Percentiles rank a stretch among this genome's conserved stretches.
Evolutionary conservation across 2,329 filamentous ascomycete species (phyloP).

Genomic region (Colletotrichum melonis): DNA sequence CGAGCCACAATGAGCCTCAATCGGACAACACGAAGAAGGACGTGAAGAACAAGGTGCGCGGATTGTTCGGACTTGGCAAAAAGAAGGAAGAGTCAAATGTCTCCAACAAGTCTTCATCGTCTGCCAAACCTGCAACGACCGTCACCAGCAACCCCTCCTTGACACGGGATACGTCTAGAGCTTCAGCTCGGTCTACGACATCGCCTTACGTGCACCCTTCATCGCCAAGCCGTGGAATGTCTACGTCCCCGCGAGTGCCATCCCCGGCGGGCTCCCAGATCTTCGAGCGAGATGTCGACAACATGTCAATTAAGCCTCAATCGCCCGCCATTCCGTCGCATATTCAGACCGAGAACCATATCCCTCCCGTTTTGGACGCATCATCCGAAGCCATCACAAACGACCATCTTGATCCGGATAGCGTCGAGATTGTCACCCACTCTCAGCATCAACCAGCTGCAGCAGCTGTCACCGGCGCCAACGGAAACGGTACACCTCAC

Average conservation of each 20-base stretch:
- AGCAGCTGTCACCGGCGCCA: constrained; percentile 69
- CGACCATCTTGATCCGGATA: constrained; percentile 83
- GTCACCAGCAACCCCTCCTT: constrained; percentile 44
- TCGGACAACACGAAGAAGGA: constrained; percentile 62
- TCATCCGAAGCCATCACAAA: constrained; percentile 94
- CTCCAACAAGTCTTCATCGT: constrained; percentile 45
- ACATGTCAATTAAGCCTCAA: constrained; percentile 75
- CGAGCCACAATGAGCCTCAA: constrained; percentile 41
- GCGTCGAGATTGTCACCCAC: constrained; percentile 93
- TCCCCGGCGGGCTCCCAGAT: constrained; percentile 86
- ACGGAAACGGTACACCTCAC: constrained; percentile 48
- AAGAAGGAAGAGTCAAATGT: constrained; percentile 63
- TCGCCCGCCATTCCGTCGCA: constrained; percentile 92
- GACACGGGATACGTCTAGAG: constrained; percentile 47
- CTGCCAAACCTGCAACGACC: constrained; percentile 34
- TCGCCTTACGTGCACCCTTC: constrained; percentile 62
- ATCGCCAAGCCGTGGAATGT: constrained; percentile 75
- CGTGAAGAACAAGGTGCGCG: constrained; percentile 63
- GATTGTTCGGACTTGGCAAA: constrained; percentile 71
- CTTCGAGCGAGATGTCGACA: constrained; percentile 95
- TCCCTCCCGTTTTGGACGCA: constrained; percentile 90
- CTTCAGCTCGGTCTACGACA: constrained; percentile 50
- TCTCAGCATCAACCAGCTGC: constrained; percentile 83
- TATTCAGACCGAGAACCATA: constrained; percentile 93
- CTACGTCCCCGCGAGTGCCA: constrained; percentile 78